These are phyloP conservation scores for Lithospermum erythrorhizon DNA, from an alignment of 257 asterid species.

Conservation along the genomic window DNA sequence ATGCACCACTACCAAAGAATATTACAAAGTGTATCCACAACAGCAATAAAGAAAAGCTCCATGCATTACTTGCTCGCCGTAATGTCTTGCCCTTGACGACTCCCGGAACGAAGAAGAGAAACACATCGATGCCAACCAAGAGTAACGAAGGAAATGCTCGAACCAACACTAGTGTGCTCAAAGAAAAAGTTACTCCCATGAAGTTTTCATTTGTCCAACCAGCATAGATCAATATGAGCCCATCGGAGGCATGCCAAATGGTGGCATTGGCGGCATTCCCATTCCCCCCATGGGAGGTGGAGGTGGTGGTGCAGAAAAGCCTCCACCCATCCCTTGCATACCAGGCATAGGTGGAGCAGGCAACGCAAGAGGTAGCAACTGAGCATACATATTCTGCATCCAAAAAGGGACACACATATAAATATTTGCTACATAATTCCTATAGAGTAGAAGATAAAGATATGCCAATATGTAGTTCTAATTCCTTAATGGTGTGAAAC, in stretches of 20 bases:
- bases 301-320: constrained; percentile 43
- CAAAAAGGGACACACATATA: background rate
- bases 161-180: constrained; percentile 4
- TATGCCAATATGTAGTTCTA: background rate
- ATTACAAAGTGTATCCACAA: constrained; percentile 68
- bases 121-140: constrained; percentile 1
- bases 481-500: background rate
- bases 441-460: background rate
- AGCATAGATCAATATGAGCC: constrained; percentile 57
- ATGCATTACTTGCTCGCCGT: constrained; percentile 20
- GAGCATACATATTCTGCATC: constrained; percentile 95
- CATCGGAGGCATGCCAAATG: constrained; percentile 95
- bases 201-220: background rate
- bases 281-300: constrained; percentile 64
- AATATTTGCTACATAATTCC: background rate
- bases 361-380: constrained; percentile 92
- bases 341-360: constrained; percentile 98
- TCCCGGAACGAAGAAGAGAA: constrained; percentile 3
- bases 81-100: constrained; percentile 16
- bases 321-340: constrained; percentile 69
- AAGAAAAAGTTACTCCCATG: constrained; percentile 3
- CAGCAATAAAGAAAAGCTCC: constrained; percentile 22
- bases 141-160: background rate
- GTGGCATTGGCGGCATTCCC: constrained; percentile 95
- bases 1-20: constrained; percentile 63